Evolutionary conservation across 495 filamentous ascomycete species (phyloP), one percentile per base, ranked within the genome.

Genomic region (Lophiotrema nucula): DNA sequence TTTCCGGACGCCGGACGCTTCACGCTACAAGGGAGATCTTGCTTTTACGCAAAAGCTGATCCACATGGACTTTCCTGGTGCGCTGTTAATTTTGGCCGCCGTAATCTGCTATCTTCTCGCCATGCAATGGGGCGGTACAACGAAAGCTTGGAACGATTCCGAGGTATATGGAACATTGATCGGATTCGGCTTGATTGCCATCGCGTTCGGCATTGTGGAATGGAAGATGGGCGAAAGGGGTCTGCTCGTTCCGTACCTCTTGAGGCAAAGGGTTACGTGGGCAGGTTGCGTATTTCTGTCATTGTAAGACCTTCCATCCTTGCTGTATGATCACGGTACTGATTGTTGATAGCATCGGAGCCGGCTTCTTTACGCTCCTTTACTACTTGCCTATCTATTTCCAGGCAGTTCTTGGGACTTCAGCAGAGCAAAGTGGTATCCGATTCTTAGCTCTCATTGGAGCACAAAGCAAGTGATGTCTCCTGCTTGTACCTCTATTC

Each of bases 131-230:
- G 67, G 63, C n/a, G 67, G 67, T 5, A 31, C 50, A 12, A 64
- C 54, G 12, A 54, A 70, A 22, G 12, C 59, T n/a, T 70, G 67
- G 67, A 49, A 67, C 41, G 67, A 60, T 50, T 62, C 67, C 41
- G 51, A 58, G 12, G 71, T 81, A 16, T 73, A 81, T 24, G 80
- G 73, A 16, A 39, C 70, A 2, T 64, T 82, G 0, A 73, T 81
- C 5, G 71, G 70, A 21, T 74, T 70, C 37, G 53, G 18, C 12
- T 6, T 64, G 19, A 41, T 70, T 22, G 15, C 56, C 8, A 31
- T 24, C 15, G 2, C 48, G 2, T 66, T 66, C 42, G 37, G 62
- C 24, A 53, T 18, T 19, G 16, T 37, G 13, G 64, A 69, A 43
- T 25, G 15, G 12, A 55, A 41, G 22, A 33, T 28, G 22, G 64